Conservation (phyloP, 2,329 filamentous ascomycete species). For the Fonsecaea monophora region DNA sequence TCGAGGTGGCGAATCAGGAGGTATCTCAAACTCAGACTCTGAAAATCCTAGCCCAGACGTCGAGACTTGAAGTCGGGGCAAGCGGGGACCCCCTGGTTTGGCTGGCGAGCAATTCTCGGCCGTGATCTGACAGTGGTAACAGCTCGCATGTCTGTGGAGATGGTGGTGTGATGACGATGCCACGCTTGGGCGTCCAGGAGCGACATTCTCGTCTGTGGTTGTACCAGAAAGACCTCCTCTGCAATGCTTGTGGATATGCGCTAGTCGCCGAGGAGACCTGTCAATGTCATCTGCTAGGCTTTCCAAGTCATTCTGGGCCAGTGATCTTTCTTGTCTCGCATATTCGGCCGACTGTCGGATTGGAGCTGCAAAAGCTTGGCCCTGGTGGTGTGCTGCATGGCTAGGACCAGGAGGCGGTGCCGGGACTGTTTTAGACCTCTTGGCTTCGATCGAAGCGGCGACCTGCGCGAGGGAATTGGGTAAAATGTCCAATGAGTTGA, state of each 20-base stretch:
- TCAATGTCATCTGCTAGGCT: constrained; percentile 34
- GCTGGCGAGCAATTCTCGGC: constrained; percentile 14
- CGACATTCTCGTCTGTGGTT: constrained; percentile 26
- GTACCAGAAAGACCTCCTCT: constrained; percentile 9
- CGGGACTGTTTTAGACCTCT: constrained; percentile 46
- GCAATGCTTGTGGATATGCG: constrained; percentile 26
- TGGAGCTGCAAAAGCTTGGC: constrained; percentile 60
- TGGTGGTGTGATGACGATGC: constrained; percentile 34
- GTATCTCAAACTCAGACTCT: constrained; percentile 40
- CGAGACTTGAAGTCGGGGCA: constrained; percentile 41
- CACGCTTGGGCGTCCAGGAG: constrained; percentile 23
- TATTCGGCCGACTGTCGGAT: constrained; percentile 59
- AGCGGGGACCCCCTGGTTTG: constrained; percentile 31
- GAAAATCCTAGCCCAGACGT: constrained; percentile 41
- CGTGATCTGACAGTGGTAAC: constrained; percentile 38
- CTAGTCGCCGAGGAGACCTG: constrained; percentile 33
- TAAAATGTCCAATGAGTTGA: constrained; percentile 63
- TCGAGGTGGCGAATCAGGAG: constrained; percentile 38
- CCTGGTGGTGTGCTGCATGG: constrained; percentile 47
- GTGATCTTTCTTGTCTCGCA: constrained; percentile 26
- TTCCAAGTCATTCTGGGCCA: constrained; percentile 18
- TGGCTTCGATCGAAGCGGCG: constrained; percentile 62
- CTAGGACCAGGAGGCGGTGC: constrained; percentile 35
- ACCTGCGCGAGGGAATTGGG: constrained; percentile 61
- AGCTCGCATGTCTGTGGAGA: constrained; percentile 33